Conservation (phyloP, 1,284 basidiomycete genomes). For the Ustilago cynodontis region DNA sequence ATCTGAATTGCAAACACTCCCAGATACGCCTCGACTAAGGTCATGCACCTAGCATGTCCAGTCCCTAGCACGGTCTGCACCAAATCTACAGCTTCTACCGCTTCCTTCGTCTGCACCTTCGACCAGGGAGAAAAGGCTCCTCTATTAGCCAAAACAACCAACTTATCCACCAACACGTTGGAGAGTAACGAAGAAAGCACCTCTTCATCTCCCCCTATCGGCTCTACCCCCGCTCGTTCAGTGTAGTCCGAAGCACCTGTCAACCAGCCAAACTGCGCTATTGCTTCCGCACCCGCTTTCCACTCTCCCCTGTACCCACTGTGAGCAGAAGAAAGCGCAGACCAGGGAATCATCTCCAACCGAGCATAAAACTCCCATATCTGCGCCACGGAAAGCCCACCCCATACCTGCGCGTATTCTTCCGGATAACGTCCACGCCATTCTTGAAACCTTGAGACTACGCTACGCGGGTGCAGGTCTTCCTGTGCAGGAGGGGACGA, state of each 20-base stretch:
- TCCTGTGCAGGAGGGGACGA: neutral
- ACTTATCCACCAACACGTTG: slow-evolving; percentile 48
- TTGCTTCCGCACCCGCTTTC: slow-evolving; percentile 2
- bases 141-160: slow-evolving; percentile 28
- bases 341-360: slow-evolving; percentile 53
- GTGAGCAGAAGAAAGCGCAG: slow-evolving; percentile 23
- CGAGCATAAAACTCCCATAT: slow-evolving; percentile 67
- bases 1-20: slow-evolving; percentile 11
- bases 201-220: slow-evolving; percentile 61
- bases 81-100: slow-evolving; percentile 39
- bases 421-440: slow-evolving; percentile 56
- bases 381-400: slow-evolving; percentile 60
- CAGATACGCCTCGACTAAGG: slow-evolving; percentile 30
- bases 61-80: slow-evolving; percentile 42
- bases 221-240: neutral
- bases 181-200: slow-evolving; percentile 41
- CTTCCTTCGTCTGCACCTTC: slow-evolving; percentile 25
- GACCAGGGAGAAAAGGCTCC: slow-evolving; percentile 58
- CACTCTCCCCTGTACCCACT: slow-evolving; percentile 15
- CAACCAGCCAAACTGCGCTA: slow-evolving; percentile 32
- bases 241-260: slow-evolving; percentile 21
- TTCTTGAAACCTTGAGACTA: slow-evolving; percentile 57
- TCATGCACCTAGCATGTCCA: slow-evolving; percentile 27
- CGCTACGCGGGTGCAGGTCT: slow-evolving; percentile 46
- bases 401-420: slow-evolving; percentile 64